Evolutionary conservation across 1,284 basidiomycete species (phyloP).

Genomic region (Ceratobasidium sp.): DNA sequence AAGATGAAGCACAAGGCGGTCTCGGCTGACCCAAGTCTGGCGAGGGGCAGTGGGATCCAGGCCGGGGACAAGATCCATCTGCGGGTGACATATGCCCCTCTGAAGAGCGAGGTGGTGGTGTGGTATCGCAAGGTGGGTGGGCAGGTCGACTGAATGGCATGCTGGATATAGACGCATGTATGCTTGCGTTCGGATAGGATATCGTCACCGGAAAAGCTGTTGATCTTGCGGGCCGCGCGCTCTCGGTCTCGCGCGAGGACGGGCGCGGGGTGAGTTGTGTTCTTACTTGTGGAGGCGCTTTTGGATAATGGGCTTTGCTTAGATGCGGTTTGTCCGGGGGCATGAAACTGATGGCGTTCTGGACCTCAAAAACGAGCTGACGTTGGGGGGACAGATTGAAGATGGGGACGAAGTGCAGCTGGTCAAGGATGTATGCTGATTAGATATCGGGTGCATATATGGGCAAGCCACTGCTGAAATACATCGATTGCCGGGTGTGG

Average conservation of each 20-base stretch:
- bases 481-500: background rate
- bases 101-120: conserved; percentile 60
- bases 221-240: conserved; percentile 57
- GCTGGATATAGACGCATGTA: conserved; percentile 8
- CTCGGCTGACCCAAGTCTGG: conserved; percentile 69
- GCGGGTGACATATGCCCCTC: conserved; percentile 58
- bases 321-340: conserved; percentile 39
- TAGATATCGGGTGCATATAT: background rate
- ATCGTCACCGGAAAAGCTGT: conserved; percentile 58
- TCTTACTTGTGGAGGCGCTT: background rate
- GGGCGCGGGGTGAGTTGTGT: conserved; percentile 47
- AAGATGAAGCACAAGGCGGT: conserved; percentile 76
- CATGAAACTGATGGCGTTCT: conserved; percentile 38
- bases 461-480: conserved; percentile 1
- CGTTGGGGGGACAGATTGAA: conserved; percentile 45
- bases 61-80: conserved; percentile 70
- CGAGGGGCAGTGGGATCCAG: conserved; percentile 59
- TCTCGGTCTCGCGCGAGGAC: conserved; percentile 51
- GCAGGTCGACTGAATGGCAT: conserved; percentile 39
- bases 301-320: background rate
- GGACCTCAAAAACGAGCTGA: conserved; percentile 42
- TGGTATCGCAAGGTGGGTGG: conserved; percentile 78
- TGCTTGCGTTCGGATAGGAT: conserved; percentile 52
- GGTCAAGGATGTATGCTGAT: conserved; percentile 22
- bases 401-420: conserved; percentile 48